Evolutionary conservation across 164 flowering plant species (phyloP).

Genomic region (Cinnamomum micranthum): DNA sequence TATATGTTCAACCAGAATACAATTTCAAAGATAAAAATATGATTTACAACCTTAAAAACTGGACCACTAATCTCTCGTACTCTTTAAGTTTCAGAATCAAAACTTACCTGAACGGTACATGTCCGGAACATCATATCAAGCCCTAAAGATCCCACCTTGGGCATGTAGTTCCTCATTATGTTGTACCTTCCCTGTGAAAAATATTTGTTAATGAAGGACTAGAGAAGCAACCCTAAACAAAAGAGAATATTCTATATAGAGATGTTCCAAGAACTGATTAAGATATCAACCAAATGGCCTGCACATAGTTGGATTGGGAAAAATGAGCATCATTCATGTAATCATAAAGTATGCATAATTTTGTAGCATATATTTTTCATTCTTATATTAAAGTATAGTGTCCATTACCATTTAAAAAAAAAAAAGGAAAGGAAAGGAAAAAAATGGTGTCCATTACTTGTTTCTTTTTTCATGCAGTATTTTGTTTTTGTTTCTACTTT

Average conservation of each 20-base stretch:
- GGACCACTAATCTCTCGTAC: too few species aligned
- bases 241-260: background rate
- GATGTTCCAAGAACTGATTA: background rate
- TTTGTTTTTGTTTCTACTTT: too few species aligned
- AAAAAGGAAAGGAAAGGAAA: too few species aligned
- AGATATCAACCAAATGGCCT: background rate
- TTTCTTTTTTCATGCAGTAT: too few species aligned
- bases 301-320: background rate
- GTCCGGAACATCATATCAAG: conserved; percentile 99
- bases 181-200: conserved; percentile 91
- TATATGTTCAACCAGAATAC: background rate
- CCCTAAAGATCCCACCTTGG: conserved; percentile 92
- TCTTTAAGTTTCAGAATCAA: background rate
- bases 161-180: conserved; percentile 96
- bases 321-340: too few species aligned
- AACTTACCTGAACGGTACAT: conserved; percentile 93
- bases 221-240: background rate
- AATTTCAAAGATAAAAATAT: background rate
- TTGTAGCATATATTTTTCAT: too few species aligned
- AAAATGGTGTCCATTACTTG: too few species aligned
- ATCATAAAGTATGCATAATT: too few species aligned
- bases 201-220: conserved; percentile 18
- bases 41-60: too few species aligned
- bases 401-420: too few species aligned
- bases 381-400: too few species aligned